Evolutionary conservation across 2,329 filamentous ascomycete species (phyloP), one percentile per base, ranked within the genome.

Genomic region (Fusarium metavorans): DNA sequence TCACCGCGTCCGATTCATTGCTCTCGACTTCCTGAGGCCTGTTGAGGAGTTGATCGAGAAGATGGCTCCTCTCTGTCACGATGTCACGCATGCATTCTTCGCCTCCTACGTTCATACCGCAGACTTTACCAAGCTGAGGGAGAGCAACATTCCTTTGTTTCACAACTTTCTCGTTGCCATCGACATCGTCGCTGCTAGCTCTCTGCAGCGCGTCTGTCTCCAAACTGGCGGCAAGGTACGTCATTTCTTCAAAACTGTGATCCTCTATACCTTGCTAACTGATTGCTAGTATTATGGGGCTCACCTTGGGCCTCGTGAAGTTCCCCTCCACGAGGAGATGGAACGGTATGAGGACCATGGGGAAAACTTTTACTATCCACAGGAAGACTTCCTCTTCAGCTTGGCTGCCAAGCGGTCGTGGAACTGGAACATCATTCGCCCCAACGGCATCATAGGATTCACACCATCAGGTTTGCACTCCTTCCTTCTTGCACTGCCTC

Each of bases 31-130:
- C 14, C 25, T 75, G 20, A 65, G 65, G 16, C 71, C 72, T 2
- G 71, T 75, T 4, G 72, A 75, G 6, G 68, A 75, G 9, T 50
- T 75, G 27, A 71, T 73, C 4, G 56, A 73, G 18, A 11, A n/a
- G 1, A 75, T 75, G 71, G 56, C 56, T n/a, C 56, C 37, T 23
- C 5, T 73, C 5, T 75, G 72, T 39, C 57, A 71, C 25, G 72
- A 75, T 30, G 71, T 75, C 0, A 75, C 72, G 3, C 72, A 75
- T 27, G 68, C 72, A 16, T 75, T 69, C 56, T 75, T 75, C 25
- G 63, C 70, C 1, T 75, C 72, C 8, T 75, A 75, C n/a, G 68
- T 73, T 11, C 71, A 75, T 18, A 56, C 27, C 3, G 71, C 72
- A 2, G 72, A 75, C 50, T 75, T 75, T 30, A 41, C 64, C 48